Percentiles rank a stretch among this genome's conserved stretches.
Conservation (phyloP, 148 eudicot species). For the Cornus controversa region DNA sequence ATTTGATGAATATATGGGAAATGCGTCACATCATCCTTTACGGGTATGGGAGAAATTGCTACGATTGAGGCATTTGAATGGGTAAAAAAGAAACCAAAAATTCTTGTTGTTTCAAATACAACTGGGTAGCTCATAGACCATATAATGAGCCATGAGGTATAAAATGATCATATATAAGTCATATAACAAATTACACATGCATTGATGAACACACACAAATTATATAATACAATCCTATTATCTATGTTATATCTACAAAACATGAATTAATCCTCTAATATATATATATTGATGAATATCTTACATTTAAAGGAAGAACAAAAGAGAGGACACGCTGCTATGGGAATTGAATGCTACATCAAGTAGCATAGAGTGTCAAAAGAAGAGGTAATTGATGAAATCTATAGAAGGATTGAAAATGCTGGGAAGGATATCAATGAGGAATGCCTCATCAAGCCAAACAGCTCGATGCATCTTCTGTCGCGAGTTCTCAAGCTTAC, state of each 20-base stretch:
- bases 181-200: too few species aligned
- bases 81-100: too few species aligned
- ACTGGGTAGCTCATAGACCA: constrained; percentile 23
- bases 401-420: constrained; percentile 7
- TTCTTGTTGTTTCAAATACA: neutral
- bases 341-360: constrained; percentile 26
- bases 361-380: constrained; percentile 1
- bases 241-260: too few species aligned
- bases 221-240: too few species aligned
- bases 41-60: constrained; percentile 26
- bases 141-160: constrained; percentile 18
- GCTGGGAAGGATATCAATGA: constrained; percentile 24
- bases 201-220: too few species aligned
- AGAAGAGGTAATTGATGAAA: too few species aligned
- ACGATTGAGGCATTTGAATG: too few species aligned
- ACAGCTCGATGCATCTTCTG: constrained; percentile 12
- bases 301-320: constrained; percentile 18
- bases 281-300: neutral
- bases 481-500: constrained; percentile 7
- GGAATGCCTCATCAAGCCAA: constrained; percentile 10
- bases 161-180: too few species aligned
- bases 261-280: too few species aligned
- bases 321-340: constrained; percentile 13
- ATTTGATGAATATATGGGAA: too few species aligned
- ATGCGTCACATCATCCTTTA: neutral